Evolutionary conservation across 768 basidiomycete genomes (phyloP), one percentile per base, ranked within the genome.

Genomic region (Pisolithus tinctorius): DNA sequence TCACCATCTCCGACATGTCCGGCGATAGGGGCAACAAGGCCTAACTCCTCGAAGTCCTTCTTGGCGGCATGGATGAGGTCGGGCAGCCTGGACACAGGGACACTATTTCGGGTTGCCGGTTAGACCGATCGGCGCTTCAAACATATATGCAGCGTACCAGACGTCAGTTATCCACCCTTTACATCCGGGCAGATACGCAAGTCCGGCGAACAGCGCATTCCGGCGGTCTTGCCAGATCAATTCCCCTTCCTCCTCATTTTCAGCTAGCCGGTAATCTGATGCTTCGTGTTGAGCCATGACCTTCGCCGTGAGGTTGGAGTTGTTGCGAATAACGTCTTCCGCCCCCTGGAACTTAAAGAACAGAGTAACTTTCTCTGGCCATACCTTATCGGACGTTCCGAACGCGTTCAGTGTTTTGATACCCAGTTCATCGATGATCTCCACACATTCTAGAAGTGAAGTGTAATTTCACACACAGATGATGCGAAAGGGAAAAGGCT

Each of bases 331-430:
- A 17, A 60, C 54, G 26, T 61, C 62, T 14, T 70, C 63, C 6
- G 70, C 63, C 4, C 72, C 72, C 40, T 71, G 69, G 56, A 75
- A 73, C 51, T 76, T 73, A 69, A 78, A 73, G 53, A 76, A 71
- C 9, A 78, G 62, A 0, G 66, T 68, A 44, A 69, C 69, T 17
- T 56, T 61, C 25, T 64, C 62, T 2, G 63, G 65, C 58, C 68
- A 72, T 29, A 62, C 58, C 31, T 54, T 51, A 20, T 41, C 53
- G 51, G 58, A 68, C 29, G 54, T 68, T 61, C 58, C 57, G 38
- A 49, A 60, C 30, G 49, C 45, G 51, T 62, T 62, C 14, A 60
- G 45, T 11, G 53, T 58, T 42, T 65, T 50, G 61, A 71, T 70
- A 43, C 62, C 51, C 27, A 62, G 50, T n/a, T 66, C 68, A 56